These are phyloP conservation scores for Golubevia pallescens DNA, from an alignment of 1,284 basidiomycete genomes.

Conservation along the genomic window DNA sequence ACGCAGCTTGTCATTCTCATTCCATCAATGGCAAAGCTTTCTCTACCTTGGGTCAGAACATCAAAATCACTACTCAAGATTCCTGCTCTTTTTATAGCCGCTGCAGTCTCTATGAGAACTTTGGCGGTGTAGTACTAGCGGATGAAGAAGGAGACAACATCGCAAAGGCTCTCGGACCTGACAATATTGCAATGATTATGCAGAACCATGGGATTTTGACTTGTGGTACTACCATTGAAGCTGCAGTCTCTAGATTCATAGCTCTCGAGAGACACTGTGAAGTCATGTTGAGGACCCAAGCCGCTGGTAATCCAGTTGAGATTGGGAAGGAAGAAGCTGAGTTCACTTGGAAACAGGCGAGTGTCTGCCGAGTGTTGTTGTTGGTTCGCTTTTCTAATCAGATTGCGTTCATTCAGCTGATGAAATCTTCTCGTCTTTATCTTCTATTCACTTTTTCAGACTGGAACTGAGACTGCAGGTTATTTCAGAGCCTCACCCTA, in stretches of 20 bases:
- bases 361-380: background rate
- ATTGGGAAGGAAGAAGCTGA: constrained; percentile 48
- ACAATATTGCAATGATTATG: too few species aligned
- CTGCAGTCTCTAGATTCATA: constrained; percentile 38
- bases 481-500: constrained; percentile 50
- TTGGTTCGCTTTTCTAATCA: background rate
- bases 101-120: constrained; percentile 58
- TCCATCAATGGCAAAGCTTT: constrained; percentile 72
- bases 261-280: constrained; percentile 42
- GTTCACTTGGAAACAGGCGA: constrained; percentile 32
- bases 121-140: constrained; percentile 72
- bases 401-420: background rate
- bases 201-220: constrained; percentile 56
- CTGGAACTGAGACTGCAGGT: constrained; percentile 36
- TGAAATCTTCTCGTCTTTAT: background rate
- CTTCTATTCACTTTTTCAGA: background rate
- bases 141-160: constrained; percentile 71
- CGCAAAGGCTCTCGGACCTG: constrained; percentile 69
- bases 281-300: constrained; percentile 45
- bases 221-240: constrained; percentile 46
- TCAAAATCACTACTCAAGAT: constrained; percentile 32
- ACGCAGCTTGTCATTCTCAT: constrained; percentile 74
- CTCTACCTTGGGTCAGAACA: constrained; percentile 68
- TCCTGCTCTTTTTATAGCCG: constrained; percentile 55
- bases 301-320: constrained; percentile 38